A percentile compares a stretch with the other conserved stretches of the same genome.
phyloP scores from a whole-genome alignment of 2,329 filamentous ascomycete genomes.

The Beauveria asiatica region DNA sequence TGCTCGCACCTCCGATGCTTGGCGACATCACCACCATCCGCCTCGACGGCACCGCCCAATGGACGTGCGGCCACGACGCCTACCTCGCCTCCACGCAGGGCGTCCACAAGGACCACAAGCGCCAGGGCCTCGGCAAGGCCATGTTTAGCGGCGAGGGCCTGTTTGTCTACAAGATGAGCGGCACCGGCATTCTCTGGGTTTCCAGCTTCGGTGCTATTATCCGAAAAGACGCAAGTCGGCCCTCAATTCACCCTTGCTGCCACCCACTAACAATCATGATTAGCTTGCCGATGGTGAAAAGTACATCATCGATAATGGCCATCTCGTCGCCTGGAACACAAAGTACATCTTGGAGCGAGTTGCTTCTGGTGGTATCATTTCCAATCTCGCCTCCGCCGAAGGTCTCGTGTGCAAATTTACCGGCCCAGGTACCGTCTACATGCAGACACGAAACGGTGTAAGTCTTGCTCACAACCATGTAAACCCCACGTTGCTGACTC shows the following conservation, averaged over 20 bases:
- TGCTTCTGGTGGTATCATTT: slow-evolving; percentile 86
- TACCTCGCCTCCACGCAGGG: slow-evolving; percentile 81
- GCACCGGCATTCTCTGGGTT: slow-evolving; percentile 77
- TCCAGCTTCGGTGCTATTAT: slow-evolving; percentile 93
- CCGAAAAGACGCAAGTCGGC: slow-evolving; percentile 70
- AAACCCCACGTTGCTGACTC: not conserved
- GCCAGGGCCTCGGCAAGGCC: slow-evolving; percentile 77
- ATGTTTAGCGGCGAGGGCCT: slow-evolving; percentile 91
- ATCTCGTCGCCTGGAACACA: slow-evolving; percentile 94
- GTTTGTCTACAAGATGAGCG: slow-evolving; percentile 80
- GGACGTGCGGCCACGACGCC: slow-evolving; percentile 80
- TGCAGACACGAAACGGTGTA: slow-evolving; percentile 84
- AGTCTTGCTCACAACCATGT: slow-evolving; percentile 21
- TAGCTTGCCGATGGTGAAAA: slow-evolving; percentile 62
- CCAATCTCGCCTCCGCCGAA: slow-evolving; percentile 71
- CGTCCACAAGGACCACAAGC: slow-evolving; percentile 80
- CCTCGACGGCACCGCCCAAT: slow-evolving; percentile 61
- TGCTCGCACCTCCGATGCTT: slow-evolving; percentile 70
- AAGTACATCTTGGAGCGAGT: slow-evolving; percentile 88
- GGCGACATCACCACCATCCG: slow-evolving; percentile 81
- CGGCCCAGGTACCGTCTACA: slow-evolving; percentile 80
- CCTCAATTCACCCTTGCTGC: not conserved
- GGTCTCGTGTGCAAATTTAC: slow-evolving; percentile 92
- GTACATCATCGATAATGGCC: slow-evolving; percentile 88
- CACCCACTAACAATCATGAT: slow-evolving; percentile 18